Evolutionary conservation across 164 flowering plant species (phyloP), one percentile per base, ranked within the genome.

Genomic region (Umbellularia californica): DNA sequence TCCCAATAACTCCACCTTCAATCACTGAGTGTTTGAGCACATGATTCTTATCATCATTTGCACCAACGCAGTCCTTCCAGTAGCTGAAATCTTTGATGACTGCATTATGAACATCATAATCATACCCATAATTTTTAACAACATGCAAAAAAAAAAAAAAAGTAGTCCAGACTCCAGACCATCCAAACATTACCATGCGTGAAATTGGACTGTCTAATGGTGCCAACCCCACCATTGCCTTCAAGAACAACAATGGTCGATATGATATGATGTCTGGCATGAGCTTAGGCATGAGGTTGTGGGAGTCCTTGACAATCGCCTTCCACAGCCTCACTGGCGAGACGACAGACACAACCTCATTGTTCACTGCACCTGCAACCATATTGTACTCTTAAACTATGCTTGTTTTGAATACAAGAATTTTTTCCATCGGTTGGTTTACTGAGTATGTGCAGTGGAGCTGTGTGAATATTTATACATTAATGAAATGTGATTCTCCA

Each of bases 241-340:
- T 70, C 58, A 50, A 50, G 35, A n/a, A 47, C 23, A 14, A 50
- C 58, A 5, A 23, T 33, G 72, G 62, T 50, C 2, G 72, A 47
- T 50, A 69, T 35, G 72, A 47, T 50, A 69, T 35, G 51, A 69
- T 69, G 15, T 69, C 23, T 20, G 72, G 60, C 60, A 70, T 70
- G 72, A 70, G 25, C 60, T 70, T 50, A 41, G 72, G 58, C 58
- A 70, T 47, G 47, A 70, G 60, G 47, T 70, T 70, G 27, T 70
- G 72, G 58, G 60, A 50, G 17, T 70, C 72, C 72, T 47, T 50
- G 17, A 50, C 72, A 1, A 23, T 23, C 15, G 72, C 72, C 60
- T 70, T 70, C 27, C 14, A 70, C 10, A 70, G 2, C 23, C 72
- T 70, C 3, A 14, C 50, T 17, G 60, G 58, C 19, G 28, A 47